Conservation (phyloP, 805 yeast genomes). For the Teunomyces atbi region DNA sequence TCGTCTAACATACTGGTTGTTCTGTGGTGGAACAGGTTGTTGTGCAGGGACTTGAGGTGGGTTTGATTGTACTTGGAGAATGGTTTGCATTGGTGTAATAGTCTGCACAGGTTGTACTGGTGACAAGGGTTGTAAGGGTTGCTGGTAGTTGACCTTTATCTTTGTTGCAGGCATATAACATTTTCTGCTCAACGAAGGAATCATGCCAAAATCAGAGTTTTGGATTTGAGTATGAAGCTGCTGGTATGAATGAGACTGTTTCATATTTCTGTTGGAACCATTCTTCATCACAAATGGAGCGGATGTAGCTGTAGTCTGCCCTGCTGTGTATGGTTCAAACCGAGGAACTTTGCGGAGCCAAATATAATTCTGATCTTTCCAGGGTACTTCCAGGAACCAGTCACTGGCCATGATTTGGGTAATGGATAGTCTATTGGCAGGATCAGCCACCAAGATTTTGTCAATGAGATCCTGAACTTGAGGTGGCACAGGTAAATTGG, state of each 20-base stretch:
- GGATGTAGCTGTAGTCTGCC: background rate
- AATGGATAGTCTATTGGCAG: conserved; percentile 29
- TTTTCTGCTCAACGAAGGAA: conserved; percentile 1
- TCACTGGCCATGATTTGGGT: conserved; percentile 30
- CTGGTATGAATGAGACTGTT: conserved; percentile 37
- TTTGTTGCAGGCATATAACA: conserved; percentile 9
- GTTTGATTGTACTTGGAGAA: background rate
- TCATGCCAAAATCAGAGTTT: conserved; percentile 24
- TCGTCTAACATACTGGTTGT: background rate
- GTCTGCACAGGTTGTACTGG: background rate
- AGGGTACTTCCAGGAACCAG: conserved; percentile 40
- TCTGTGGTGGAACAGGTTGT: conserved; percentile 1
- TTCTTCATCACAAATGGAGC: conserved; percentile 21
- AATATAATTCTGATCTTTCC: conserved; percentile 40
- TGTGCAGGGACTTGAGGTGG: background rate
- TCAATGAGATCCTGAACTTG: conserved; percentile 33
- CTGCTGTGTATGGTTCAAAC: conserved; percentile 21
- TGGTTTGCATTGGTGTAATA: background rate
- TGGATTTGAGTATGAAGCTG: conserved; percentile 40
- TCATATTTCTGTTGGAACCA: conserved; percentile 36
- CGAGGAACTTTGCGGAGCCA: conserved; percentile 34
- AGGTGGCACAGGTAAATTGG: conserved; percentile 25
- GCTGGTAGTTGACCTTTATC: conserved; percentile 6
- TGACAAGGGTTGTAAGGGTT: background rate
- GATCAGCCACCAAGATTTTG: conserved; percentile 31